Conservation (phyloP, 345 rosid species). For the Murraya paniculata region DNA sequence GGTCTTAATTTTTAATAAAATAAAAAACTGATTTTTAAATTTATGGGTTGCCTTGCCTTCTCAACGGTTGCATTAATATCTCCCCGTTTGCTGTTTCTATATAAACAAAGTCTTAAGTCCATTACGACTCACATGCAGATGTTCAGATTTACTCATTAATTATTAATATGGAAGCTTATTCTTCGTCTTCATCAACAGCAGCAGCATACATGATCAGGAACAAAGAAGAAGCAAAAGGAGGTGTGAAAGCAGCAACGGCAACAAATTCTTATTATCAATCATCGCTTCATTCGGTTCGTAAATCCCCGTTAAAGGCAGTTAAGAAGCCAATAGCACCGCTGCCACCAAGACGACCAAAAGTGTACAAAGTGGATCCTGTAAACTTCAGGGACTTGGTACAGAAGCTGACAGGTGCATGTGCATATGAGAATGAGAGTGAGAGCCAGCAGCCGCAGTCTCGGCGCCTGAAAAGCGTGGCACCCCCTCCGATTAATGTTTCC, state of each 20-base stretch:
- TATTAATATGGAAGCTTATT: slow-evolving; percentile 29
- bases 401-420: slow-evolving; percentile 61
- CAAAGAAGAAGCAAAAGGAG: too few relatives aligned
- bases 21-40: neutral
- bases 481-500: slow-evolving; percentile 40
- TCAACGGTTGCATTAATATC: neutral
- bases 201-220: too few relatives aligned
- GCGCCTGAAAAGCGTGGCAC: slow-evolving; percentile 40
- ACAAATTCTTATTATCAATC: slow-evolving; percentile 17
- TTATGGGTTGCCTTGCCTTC: neutral
- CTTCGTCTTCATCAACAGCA: slow-evolving; percentile 28
- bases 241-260: neutral
- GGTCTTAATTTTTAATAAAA: neutral
- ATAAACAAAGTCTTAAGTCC: neutral
- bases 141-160: neutral
- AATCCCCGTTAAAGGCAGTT: slow-evolving; percentile 50
- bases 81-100: neutral
- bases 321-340: slow-evolving; percentile 63
- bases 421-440: neutral
- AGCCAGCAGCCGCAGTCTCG: slow-evolving; percentile 10
- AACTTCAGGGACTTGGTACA: slow-evolving; percentile 86
- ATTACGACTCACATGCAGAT: neutral
- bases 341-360: slow-evolving; percentile 58
- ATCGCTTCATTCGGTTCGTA: slow-evolving; percentile 57
- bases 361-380: slow-evolving; percentile 75